These are phyloP conservation scores for Candida germanica DNA, from an alignment of 805 yeast species.

Conservation along the genomic window DNA sequence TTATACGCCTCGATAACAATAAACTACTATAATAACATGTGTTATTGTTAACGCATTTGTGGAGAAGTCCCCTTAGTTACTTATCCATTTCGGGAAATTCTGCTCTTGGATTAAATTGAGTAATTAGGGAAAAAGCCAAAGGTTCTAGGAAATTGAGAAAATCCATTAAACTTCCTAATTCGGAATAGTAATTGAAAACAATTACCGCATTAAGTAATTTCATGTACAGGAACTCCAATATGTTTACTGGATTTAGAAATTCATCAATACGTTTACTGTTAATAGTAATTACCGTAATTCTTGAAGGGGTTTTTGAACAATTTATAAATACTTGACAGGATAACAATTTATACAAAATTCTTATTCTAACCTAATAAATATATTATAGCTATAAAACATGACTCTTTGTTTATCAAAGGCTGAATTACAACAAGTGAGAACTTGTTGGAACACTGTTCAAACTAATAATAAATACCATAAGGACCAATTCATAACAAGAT, in stretches of 20 bases:
- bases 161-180: constrained; percentile 4
- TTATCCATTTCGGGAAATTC: too few relatives aligned
- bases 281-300: constrained; percentile 4
- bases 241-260: constrained; percentile 7
- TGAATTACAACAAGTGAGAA: constrained; percentile 19
- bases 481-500: constrained; percentile 26
- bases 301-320: background rate
- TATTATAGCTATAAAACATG: too few relatives aligned
- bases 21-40: too few relatives aligned
- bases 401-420: constrained; percentile 10
- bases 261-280: constrained; percentile 8
- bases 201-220: too few relatives aligned
- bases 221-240: too few relatives aligned
- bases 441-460: constrained; percentile 34
- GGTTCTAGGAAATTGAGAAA: constrained; percentile 5
- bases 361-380: too few relatives aligned
- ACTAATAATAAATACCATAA: constrained; percentile 27
- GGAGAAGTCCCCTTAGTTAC: too few relatives aligned
- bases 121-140: too few relatives aligned
- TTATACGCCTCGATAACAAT: too few relatives aligned
- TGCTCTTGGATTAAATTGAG: too few relatives aligned
- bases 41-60: too few relatives aligned
- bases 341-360: too few relatives aligned
- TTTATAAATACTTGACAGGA: background rate
- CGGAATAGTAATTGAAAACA: constrained; percentile 5